Base-by-base conservation (phyloP, 306 rosid genomes). In the Quillaja saponaria region DNA sequence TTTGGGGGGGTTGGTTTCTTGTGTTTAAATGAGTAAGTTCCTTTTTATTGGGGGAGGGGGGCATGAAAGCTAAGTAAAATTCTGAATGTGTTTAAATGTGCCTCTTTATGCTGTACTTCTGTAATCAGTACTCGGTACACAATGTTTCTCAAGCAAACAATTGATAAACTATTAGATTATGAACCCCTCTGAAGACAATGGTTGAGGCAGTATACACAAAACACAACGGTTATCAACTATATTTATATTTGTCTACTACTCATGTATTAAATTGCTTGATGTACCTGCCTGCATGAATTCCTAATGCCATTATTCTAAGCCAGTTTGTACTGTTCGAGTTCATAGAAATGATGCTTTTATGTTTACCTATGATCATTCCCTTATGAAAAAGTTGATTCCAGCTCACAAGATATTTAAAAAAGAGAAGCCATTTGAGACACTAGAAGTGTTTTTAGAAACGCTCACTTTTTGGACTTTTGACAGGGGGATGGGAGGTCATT, bases 401-500 rank as follows among this genome's bases (percentile, higher is more conserved):
- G 10, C 20, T 71, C 41, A 47, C 44, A 45, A 12, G 15, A 38
- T 20, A 13, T 12, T 55, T 34, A 10, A 55, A 61, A 21, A 35
- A 20, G 33, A 44, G 40, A 33, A 49, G 17, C 50, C 19, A 52
- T 20, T 16, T 37, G 4, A 41, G 12, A 62, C 13, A 15, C 13
- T 45, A 0, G 40, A 55, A 55, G 44, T 38, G 21, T 50, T 65
- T 44, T 25, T 19, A 48, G 49, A 47, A 6, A 39, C 52, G 25
- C n/a, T 40, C 15, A 38, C 69, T 33, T 54, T 73, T 54, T 57
- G 45, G 42, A 33, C 49, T 65, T 49, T 19, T 51, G 58, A 55
- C 73, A 92, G 98, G 98, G 98, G 71, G 98, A 92, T 70, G 98
- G 96, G 67, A 86, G 94, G 74, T 94, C 98, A 46, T 92, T 92